Conservation (phyloP, 306 rosid genomes). For the Bauhinia variegata region DNA sequence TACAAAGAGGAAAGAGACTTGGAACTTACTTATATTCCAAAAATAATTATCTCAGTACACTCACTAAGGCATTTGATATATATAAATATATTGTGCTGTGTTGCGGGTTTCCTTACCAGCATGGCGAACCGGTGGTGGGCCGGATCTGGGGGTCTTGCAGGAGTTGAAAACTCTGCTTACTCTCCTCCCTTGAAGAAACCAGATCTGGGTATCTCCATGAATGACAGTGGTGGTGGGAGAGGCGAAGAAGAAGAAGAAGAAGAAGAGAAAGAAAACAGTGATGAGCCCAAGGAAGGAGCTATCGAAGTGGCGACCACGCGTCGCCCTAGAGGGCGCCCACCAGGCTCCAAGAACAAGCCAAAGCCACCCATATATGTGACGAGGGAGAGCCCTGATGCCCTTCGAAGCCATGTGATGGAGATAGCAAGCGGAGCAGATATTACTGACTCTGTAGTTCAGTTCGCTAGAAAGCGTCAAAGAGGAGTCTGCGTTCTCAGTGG, state of each 20-base stretch:
- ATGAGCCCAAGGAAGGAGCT: conserved; percentile 75
- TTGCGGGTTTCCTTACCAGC: not conserved
- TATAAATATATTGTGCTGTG: too few species aligned
- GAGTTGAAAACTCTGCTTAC: conserved; percentile 42
- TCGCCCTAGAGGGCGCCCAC: conserved; percentile 71
- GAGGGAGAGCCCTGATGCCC: conserved; percentile 85
- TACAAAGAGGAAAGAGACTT: too few species aligned
- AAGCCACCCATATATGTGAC: conserved; percentile 78
- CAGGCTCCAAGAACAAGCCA: conserved; percentile 81
- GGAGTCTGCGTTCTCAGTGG: conserved; percentile 78
- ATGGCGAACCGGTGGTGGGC: conserved; percentile 96
- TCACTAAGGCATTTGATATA: too few species aligned
- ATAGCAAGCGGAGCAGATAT: conserved; percentile 73
- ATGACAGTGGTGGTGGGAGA: conserved; percentile 31
- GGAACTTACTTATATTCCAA: too few species aligned
- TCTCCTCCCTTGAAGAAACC: conserved; percentile 57
- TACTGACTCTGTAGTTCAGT: conserved; percentile 60
- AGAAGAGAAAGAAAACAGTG: conserved; percentile 66
- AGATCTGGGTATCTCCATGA: conserved; percentile 79
- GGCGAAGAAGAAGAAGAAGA: conserved; percentile 46
- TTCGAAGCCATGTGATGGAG: conserved; percentile 87
- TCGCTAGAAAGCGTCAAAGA: conserved; percentile 69
- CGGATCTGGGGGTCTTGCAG: conserved; percentile 59
- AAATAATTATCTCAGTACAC: too few species aligned
- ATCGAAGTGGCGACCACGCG: conserved; percentile 56